Percentiles rank a stretch among this genome's conserved stretches.
phyloP scores from a whole-genome alignment of 2,329 filamentous ascomycete species.

The Monosporascus sp. region DNA sequence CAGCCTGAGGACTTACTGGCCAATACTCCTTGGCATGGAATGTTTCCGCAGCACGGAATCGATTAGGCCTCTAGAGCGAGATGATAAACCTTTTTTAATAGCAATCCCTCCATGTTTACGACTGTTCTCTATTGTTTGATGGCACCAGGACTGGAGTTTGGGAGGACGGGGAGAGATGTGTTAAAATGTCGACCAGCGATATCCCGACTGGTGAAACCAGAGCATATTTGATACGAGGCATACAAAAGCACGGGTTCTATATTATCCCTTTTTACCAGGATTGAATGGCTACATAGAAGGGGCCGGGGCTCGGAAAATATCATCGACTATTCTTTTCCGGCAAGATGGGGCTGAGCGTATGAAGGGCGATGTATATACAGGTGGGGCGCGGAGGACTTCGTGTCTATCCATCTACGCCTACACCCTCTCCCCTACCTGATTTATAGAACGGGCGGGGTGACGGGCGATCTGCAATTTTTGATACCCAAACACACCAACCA shows the following conservation, averaged over 20 bases:
- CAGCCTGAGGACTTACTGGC: slow-evolving; percentile 48
- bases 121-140: slow-evolving; percentile 9
- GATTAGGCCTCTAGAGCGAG: slow-evolving; percentile 18
- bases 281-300: neutral
- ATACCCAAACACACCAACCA: neutral
- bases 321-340: neutral
- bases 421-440: neutral
- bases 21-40: slow-evolving; percentile 24
- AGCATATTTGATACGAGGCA: neutral
- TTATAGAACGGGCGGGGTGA: neutral
- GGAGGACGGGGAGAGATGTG: neutral
- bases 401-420: neutral
- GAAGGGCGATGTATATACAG: neutral
- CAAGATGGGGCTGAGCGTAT: neutral
- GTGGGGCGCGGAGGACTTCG: neutral
- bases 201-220: neutral
- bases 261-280: neutral
- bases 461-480: neutral
- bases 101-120: slow-evolving; percentile 10
- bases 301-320: neutral
- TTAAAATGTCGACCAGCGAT: neutral
- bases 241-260: neutral
- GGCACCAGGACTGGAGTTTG: slow-evolving; percentile 4
- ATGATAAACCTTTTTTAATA: slow-evolving; percentile 23
- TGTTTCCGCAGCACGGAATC: slow-evolving; percentile 24